Base-by-base conservation (phyloP, 345 rosid species). In the Aquilaria malaccensis region DNA sequence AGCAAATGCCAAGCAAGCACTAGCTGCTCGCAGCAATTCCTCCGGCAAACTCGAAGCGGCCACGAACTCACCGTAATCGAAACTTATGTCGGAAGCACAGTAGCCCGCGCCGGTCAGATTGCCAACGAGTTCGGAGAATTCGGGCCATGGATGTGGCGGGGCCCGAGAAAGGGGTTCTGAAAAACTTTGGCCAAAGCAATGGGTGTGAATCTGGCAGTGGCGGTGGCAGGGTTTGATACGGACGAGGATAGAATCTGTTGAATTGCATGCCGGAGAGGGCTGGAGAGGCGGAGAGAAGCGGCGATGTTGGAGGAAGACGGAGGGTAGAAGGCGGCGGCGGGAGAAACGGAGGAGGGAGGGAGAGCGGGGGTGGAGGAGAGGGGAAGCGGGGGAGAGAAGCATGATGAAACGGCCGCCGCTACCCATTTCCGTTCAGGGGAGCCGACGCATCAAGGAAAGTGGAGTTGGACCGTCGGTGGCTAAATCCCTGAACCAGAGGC, bases 1-100 rank as follows among this genome's bases (percentile, higher is more conserved):
- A 13, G 96, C 88, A 53, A 88, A 69, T 10, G 91, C 76, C 67
- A 88, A 69, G 84, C 89, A 88, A 45, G 88, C 94, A 31, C 53
- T 33, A 33, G 79, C 79, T 53, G 82, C 85, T 29, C 68, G 67
- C 49, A 79, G n/a, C 55, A 91, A 67, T 32, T 79, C 86, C 55
- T 86, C 82, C 6, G 84, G 79, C 55, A 81, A 79, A 62, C 70
- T 68, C 31, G 67, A 63, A 33, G 63, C 76, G 0, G 47, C 65
- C n/a, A 56, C 72, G 32, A 79, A 72, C 45, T 77, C 84, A 4
- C 70, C 72, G 53, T 30, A 57, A 60, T 30, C 63, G 58, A 50
- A 37, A 47, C 43, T 14, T 45, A 48, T 10, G 10, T n/a, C 63
- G 1, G 70, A 55, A 63, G 67, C 69, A 29, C 79, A 72, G 67